Evolutionary conservation across 83 land plant genomes (phyloP), one percentile per base, ranked within the genome.

Genomic region (Thuja plicata): DNA sequence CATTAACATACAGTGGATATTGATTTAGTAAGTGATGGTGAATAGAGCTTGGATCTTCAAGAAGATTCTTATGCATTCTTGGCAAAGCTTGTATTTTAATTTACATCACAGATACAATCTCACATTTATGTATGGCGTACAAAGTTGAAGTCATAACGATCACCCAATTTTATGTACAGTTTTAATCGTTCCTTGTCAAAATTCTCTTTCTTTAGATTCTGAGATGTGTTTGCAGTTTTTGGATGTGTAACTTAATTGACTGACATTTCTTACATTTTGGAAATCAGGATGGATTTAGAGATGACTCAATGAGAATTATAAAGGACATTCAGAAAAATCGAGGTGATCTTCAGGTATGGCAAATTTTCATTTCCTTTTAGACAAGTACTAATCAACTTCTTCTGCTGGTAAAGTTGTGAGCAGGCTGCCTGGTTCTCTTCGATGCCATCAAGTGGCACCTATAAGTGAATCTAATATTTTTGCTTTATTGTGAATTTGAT

Each of bases 271-370:
- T 81, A 24, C 8, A 1, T 40, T 81, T 81, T 81, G n/a, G 45
- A 46, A 43, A 41, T 17, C 84, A 98, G 99, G 95, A 93, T 93
- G 99, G 99, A 21, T 98, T 98, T 90, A 93, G 90, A 88, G 99
- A 98, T 89, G 98, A 95, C 84, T 98, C 99, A 0, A 76, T 94
- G 90, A 94, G 97, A 86, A 95, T 97, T 80, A 92, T 95, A 92
- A 94, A 90, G 86, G 94, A 92, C 62, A 97, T 98, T 84, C 86
- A 89, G 88, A 91, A 90, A 88, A 90, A 78, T 83, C 92, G 91
- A 88, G 85, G 89, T 54, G 90, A 77, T 38, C 95, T 96, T 88
- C 99, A 98, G 95, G 99, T 97, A 90, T 76, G 94, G 90, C 9
- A 13, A 37, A 62, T 73, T 82, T 80, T 37, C 1, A 0, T 60